Conservation (phyloP, 2,329 filamentous ascomycete genomes). For the Ophiobolus disseminans region DNA sequence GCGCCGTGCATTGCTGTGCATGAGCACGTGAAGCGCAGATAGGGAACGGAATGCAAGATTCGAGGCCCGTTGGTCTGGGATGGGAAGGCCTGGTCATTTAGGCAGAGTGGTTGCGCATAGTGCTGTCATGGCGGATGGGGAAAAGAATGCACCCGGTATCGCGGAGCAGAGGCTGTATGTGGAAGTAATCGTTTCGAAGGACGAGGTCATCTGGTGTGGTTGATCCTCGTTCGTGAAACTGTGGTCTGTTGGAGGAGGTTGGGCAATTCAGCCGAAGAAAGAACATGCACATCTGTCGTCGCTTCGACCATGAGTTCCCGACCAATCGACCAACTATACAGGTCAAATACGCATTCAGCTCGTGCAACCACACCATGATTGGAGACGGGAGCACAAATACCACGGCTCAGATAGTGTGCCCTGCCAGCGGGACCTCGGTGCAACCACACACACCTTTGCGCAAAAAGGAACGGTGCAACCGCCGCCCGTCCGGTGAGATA, state of each 20-base stretch:
- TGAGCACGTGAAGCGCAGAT: not conserved
- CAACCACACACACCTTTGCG: conserved; percentile 7
- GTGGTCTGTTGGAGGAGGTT: not conserved
- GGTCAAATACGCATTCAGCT: conserved; percentile 7
- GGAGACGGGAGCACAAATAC: conserved; percentile 3
- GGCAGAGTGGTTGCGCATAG: conserved; percentile 7
- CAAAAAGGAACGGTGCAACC: conserved; percentile 2
- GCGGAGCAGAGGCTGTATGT: conserved; percentile 6
- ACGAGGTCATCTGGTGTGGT: conserved; percentile 6
- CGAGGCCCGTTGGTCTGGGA: not conserved
- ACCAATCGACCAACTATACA: conserved; percentile 1
- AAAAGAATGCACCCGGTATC: conserved; percentile 13
- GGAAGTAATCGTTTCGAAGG: conserved; percentile 2
- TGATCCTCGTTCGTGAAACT: conserved; percentile 1
- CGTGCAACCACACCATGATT: conserved; percentile 17
- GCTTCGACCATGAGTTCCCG: not conserved
- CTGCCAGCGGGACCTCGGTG: conserved; percentile 11
- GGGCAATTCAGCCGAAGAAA: conserved; percentile 1
- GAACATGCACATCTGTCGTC: not conserved
- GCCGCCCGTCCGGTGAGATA: conserved; percentile 8
- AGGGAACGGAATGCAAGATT: not conserved
- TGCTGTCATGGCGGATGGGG: conserved; percentile 12
- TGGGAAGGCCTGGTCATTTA: conserved; percentile 2
- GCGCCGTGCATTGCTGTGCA: not conserved
- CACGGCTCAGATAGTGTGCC: conserved; percentile 13